Evolutionary conservation across 2,329 filamentous ascomycete genomes (phyloP).

Genomic region (Fusarium temperatum): DNA sequence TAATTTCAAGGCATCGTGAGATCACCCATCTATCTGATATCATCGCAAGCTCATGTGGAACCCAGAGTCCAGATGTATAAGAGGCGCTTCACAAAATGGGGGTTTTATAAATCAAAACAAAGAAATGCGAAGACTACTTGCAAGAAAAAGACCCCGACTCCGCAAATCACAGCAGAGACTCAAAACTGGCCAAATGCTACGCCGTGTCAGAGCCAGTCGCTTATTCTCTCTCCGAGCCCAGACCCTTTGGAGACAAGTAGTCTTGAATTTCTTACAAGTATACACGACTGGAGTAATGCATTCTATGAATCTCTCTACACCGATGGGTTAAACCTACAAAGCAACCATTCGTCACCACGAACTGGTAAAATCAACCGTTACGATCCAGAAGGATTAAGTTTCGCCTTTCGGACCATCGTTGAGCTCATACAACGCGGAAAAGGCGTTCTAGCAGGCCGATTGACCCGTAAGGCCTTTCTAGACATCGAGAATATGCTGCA

Average conservation of each 20-base stretch:
- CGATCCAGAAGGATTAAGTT: slow-evolving; percentile 17
- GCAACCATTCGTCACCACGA: no score
- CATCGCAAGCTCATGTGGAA: neutral
- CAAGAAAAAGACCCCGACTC: fast-evolving
- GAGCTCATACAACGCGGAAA: neutral
- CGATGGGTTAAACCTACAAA: neutral
- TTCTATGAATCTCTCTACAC: neutral
- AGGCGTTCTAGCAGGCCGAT: slow-evolving; percentile 9
- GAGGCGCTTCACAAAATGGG: slow-evolving; percentile 25
- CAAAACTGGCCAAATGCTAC: no score
- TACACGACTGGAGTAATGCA: slow-evolving; percentile 1
- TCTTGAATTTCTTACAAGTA: slow-evolving; percentile 7
- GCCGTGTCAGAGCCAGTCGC: neutral
- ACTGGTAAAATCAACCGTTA: neutral
- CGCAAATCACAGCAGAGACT: neutral
- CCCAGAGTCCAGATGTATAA: slow-evolving; percentile 16
- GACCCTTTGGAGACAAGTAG: neutral
- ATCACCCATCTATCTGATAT: neutral
- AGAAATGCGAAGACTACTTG: neutral
- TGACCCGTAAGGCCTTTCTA: slow-evolving; percentile 12
- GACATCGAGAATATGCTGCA: slow-evolving; percentile 9
- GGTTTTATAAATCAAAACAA: slow-evolving; percentile 12
- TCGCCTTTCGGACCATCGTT: slow-evolving; percentile 7
- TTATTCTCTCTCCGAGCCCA: neutral
- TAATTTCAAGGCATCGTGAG: slow-evolving; percentile 24